A percentile compares a stretch with the other conserved stretches of the same genome.
Evolutionary conservation across 192 early-diverging fungal genomes (phyloP).

Genomic region (Podila epicladia): DNA sequence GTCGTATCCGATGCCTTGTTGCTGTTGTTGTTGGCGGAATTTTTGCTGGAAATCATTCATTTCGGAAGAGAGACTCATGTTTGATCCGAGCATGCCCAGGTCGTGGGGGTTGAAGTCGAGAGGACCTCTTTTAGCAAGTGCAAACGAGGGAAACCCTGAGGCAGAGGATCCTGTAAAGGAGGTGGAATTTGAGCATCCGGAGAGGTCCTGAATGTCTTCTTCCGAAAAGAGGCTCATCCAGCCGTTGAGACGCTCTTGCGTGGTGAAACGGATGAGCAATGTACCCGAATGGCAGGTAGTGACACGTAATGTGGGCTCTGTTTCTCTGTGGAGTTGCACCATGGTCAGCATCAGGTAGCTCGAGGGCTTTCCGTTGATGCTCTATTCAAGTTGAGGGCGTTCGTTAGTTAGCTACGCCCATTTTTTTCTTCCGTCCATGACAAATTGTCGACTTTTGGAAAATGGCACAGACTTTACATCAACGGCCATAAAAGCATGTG

Average conservation of each 20-base stretch:
- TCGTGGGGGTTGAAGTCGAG: no score
- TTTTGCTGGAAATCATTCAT: no score
- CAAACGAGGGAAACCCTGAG: not conserved
- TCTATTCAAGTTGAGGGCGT: not conserved
- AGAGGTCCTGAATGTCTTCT: slow-evolving; percentile 2
- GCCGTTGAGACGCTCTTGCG: slow-evolving; percentile 1
- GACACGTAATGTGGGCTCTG: slow-evolving; percentile 8
- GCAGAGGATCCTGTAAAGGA: not conserved
- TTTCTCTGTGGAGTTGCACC: not conserved
- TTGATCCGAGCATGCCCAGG: no score
- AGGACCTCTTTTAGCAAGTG: not conserved
- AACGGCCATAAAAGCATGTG: slow-evolving; percentile 20
- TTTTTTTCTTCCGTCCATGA: no score
- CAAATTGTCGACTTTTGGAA: no score
- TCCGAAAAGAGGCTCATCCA: slow-evolving; percentile 24
- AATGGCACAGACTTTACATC: slow-evolving; percentile 14
- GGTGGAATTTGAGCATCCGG: not conserved
- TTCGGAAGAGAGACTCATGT: no score
- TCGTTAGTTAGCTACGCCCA: no score
- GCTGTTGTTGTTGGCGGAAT: no score
- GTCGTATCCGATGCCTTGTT: no score
- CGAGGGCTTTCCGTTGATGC: not conserved
- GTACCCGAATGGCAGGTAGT: slow-evolving; percentile 2
- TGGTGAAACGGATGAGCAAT: slow-evolving; percentile 17
- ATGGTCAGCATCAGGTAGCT: slow-evolving; percentile 31